phyloP scores from a whole-genome alignment of 78 protist species.

The Guillardia theta region DNA sequence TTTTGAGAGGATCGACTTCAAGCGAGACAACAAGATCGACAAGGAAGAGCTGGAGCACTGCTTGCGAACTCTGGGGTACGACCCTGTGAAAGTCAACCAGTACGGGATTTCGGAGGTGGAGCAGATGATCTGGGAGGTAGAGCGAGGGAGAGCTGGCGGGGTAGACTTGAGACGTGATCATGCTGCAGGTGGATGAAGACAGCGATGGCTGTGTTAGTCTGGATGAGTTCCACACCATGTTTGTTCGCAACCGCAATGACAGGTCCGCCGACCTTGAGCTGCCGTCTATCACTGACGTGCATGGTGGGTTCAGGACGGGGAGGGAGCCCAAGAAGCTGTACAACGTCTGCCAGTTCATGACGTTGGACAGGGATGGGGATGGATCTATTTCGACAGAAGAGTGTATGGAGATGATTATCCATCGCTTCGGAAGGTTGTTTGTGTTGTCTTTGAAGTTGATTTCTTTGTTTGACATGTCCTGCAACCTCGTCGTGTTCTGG shows the following conservation, averaged over 20 bases:
- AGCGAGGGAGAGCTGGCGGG: no score
- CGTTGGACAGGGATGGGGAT: background rate
- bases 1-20: background rate
- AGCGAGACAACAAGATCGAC: background rate
- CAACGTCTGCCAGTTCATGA: conserved; percentile 29
- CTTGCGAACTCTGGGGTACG: conserved; percentile 2
- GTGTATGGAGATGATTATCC: conserved; percentile 40
- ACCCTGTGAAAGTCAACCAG: conserved; percentile 25
- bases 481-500: background rate
- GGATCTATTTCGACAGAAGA: background rate
- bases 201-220: conserved; percentile 15
- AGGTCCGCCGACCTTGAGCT: no score
- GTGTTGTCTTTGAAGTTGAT: background rate
- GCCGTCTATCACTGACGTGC: no score
- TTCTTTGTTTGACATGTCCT: background rate
- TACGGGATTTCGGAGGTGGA: conserved; percentile 31
- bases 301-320: background rate
- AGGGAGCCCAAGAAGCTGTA: background rate
- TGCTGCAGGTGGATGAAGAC: background rate
- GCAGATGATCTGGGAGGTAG: conserved; percentile 38
- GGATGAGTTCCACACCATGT: background rate
- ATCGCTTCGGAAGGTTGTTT: background rate
- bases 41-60: conserved; percentile 4
- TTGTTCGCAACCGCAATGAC: background rate
- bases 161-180: no score